phyloP scores from a whole-genome alignment of 306 rosid species.

The Lathyrus aphaca region DNA sequence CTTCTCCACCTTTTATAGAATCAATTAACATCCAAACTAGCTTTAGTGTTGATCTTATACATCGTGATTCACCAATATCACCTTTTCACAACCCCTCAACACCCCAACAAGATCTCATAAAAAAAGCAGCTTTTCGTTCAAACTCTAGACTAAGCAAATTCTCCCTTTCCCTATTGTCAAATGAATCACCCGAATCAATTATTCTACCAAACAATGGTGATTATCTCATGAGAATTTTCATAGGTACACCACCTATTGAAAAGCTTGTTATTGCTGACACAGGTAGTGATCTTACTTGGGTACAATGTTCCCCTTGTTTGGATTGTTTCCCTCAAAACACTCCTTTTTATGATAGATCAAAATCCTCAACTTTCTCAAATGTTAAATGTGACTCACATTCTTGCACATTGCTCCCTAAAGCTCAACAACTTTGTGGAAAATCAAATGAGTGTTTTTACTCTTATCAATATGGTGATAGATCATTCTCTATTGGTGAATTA shows the following conservation, averaged over 20 bases:
- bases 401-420: background rate
- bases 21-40: background rate
- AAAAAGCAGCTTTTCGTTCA: conserved; percentile 29
- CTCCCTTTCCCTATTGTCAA: background rate
- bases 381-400: conserved; percentile 1
- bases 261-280: conserved; percentile 36
- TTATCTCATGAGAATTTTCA: conserved; percentile 35
- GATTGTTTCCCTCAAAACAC: conserved; percentile 26
- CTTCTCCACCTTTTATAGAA: background rate
- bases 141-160: background rate
- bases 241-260: conserved; percentile 44
- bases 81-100: conserved; percentile 34
- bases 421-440: background rate
- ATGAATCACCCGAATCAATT: background rate
- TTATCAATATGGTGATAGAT: conserved; percentile 18
- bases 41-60: conserved; percentile 40
- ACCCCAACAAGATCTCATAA: background rate
- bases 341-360: conserved; percentile 10
- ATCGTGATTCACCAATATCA: conserved; percentile 35
- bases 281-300: conserved; percentile 36
- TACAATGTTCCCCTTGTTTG: conserved; percentile 11
- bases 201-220: background rate
- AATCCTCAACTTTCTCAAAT: conserved; percentile 17
- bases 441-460: background rate
- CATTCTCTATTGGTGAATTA: conserved; percentile 7